phyloP scores from a whole-genome alignment of 2,329 filamentous ascomycete species.

The Fusarium sp. region DNA sequence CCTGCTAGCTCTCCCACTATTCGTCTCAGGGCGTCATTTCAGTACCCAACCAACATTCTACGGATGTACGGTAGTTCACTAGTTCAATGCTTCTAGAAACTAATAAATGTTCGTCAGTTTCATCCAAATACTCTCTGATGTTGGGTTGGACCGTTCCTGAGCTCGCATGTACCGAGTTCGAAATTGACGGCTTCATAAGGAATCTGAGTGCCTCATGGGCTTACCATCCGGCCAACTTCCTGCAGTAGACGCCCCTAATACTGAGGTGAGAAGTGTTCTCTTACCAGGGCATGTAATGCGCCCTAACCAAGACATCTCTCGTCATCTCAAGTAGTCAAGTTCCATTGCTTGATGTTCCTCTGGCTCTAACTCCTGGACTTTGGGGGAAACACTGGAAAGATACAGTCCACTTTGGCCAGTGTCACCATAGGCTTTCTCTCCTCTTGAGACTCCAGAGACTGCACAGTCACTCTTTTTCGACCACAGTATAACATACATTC shows the following conservation, averaged over 20 bases:
- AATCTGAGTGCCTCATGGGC: neutral
- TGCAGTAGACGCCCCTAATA: neutral
- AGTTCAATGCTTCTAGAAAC: neutral
- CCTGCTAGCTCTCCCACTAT: neutral
- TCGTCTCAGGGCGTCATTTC: neutral
- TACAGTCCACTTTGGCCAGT: neutral
- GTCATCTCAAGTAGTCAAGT: neutral
- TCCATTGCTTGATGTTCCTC: neutral
- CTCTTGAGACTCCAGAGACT: too few relatives aligned
- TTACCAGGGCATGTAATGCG: neutral
- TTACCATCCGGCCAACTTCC: neutral
- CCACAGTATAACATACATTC: neutral
- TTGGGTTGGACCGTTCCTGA: neutral
- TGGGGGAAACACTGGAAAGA: neutral
- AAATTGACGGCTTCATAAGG: neutral
- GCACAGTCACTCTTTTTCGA: neutral
- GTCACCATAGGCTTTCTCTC: neutral
- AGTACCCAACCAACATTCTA: slow-evolving; percentile 2
- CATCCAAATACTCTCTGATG: neutral
- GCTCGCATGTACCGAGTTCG: neutral
- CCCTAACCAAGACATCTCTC: neutral
- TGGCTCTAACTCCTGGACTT: neutral
- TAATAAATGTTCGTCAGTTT: slow-evolving; percentile 2
- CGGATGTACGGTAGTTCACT: neutral
- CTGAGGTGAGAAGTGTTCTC: neutral